Percentiles rank a stretch among this genome's conserved stretches.
These are phyloP conservation scores for Stemphylium beticola DNA, from an alignment of 2,329 filamentous ascomycete genomes.

Conservation along the genomic window DNA sequence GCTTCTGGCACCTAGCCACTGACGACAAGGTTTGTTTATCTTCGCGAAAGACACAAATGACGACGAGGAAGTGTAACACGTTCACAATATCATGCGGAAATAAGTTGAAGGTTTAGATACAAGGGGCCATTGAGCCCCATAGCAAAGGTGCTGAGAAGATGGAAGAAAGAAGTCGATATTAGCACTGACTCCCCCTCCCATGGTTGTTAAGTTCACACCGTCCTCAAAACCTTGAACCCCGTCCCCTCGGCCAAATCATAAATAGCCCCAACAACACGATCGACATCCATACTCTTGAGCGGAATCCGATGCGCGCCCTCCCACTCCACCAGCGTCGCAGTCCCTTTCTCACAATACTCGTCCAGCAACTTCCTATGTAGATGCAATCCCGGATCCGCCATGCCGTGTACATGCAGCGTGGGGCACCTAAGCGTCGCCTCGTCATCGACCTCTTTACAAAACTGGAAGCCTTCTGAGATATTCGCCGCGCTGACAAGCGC, in stretches of 20 bases:
- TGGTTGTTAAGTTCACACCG: too few species aligned
- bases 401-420: constrained; percentile 72
- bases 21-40: too few species aligned
- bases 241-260: constrained; percentile 59
- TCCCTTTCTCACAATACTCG: constrained; percentile 65
- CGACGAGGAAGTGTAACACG: too few species aligned
- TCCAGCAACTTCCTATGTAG: constrained; percentile 63
- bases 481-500: constrained; percentile 51
- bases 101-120: too few species aligned
- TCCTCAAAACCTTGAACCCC: constrained; percentile 49
- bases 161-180: too few species aligned
- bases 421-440: constrained; percentile 61
- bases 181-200: too few species aligned
- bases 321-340: constrained; percentile 70
- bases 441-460: constrained; percentile 46
- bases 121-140: too few species aligned
- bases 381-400: constrained; percentile 65
- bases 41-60: too few species aligned
- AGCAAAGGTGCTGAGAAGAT: too few species aligned
- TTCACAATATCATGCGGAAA: too few species aligned
- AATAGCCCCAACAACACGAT: constrained; percentile 60
- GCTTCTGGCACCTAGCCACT: too few species aligned
- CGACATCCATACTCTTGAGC: constrained; percentile 70
- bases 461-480: constrained; percentile 53
- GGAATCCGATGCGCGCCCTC: constrained; percentile 74